Conservation (phyloP, 345 rosid genomes). For the Toxicodendron radicans region DNA sequence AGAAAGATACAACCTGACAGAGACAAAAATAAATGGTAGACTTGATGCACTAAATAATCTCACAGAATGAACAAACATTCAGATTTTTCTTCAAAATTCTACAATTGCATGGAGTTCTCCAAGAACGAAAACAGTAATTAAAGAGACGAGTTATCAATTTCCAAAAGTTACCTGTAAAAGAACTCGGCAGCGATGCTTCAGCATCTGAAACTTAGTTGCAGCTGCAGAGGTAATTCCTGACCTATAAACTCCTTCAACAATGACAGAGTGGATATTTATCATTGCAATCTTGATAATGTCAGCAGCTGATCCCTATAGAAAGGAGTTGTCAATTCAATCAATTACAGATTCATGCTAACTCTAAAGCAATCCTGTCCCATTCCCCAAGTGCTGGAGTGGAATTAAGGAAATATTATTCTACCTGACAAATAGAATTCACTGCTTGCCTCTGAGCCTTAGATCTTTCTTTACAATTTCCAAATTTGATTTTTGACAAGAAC, state of each 20-base stretch:
- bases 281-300: slow-evolving; percentile 94
- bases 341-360: not conserved
- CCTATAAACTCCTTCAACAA: slow-evolving; percentile 46
- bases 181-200: slow-evolving; percentile 75
- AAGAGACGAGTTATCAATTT: slow-evolving; percentile 7
- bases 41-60: slow-evolving; percentile 7
- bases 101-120: not conserved
- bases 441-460: slow-evolving; percentile 97
- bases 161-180: slow-evolving; percentile 70
- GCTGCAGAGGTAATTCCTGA: slow-evolving; percentile 40
- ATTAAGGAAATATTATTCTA: slow-evolving; percentile 27
- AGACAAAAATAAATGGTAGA: not conserved
- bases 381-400: not conserved
- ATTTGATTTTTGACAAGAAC: slow-evolving; percentile 87
- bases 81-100: not conserved
- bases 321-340: slow-evolving; percentile 24
- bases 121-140: not conserved
- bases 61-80: slow-evolving; percentile 3
- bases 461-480: slow-evolving; percentile 77
- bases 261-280: slow-evolving; percentile 66
- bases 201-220: slow-evolving; percentile 53
- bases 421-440: slow-evolving; percentile 97
- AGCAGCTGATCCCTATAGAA: slow-evolving; percentile 89
- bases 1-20: not conserved
- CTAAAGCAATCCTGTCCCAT: not conserved